Percentiles rank a stretch among this genome's conserved stretches.
Evolutionary conservation across 2,329 filamentous ascomycete genomes (phyloP).

Genomic region (Epichloe elymi): DNA sequence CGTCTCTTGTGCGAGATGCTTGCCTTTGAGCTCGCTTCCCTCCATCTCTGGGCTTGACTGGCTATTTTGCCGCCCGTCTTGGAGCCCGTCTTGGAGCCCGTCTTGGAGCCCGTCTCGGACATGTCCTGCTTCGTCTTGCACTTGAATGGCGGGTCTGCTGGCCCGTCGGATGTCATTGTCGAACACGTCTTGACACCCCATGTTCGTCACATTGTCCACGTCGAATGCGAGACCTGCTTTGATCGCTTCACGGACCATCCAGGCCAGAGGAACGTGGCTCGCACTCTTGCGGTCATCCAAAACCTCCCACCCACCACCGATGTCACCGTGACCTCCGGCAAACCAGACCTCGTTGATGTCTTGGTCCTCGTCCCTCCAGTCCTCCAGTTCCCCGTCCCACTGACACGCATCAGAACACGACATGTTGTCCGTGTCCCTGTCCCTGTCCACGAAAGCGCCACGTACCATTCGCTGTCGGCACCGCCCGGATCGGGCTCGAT

Average conservation of each 20-base stretch:
- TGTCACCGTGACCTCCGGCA: slow-evolving; percentile 63
- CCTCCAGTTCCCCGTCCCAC: slow-evolving; percentile 18
- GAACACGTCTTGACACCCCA: slow-evolving; percentile 38
- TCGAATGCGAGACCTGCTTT: slow-evolving; percentile 60
- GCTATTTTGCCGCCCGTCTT: slow-evolving; percentile 7
- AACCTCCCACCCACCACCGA: slow-evolving; percentile 63
- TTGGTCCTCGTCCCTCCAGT: slow-evolving; percentile 41
- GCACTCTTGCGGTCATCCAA: slow-evolving; percentile 44
- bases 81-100: neutral
- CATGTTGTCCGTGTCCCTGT: slow-evolving; percentile 8
- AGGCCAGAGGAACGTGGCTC: slow-evolving; percentile 55
- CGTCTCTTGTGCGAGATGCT: neutral
- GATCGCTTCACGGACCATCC: slow-evolving; percentile 51
- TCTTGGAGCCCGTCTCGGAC: neutral
- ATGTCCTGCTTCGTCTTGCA: slow-evolving; percentile 8
- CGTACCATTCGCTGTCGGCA: slow-evolving; percentile 18
- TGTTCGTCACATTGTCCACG: slow-evolving; percentile 48
- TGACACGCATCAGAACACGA: slow-evolving; percentile 20
- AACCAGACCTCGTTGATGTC: slow-evolving; percentile 77
- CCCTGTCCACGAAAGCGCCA: slow-evolving; percentile 8
- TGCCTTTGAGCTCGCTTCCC: slow-evolving; percentile 8
- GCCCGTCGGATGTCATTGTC: slow-evolving; percentile 5
- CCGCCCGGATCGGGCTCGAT: slow-evolving; percentile 26
- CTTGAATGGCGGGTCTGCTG: slow-evolving; percentile 14
- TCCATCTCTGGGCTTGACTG: slow-evolving; percentile 12